These are phyloP conservation scores for Trametes hirsuta DNA, from an alignment of 1,284 basidiomycete species.

Conservation along the genomic window DNA sequence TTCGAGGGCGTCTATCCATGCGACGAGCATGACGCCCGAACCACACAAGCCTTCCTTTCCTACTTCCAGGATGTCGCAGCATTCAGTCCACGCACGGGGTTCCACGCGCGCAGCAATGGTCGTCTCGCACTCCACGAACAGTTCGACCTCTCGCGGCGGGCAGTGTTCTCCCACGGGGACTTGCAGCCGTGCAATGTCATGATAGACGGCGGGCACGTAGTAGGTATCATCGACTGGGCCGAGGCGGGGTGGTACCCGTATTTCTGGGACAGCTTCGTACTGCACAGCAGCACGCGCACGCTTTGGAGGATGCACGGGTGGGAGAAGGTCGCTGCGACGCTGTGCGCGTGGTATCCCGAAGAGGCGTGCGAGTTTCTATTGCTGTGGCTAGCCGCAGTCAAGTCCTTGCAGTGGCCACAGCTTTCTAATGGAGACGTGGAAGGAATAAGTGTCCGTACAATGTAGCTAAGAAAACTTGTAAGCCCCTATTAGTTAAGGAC, in stretches of 20 bases:
- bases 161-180: slow-evolving; percentile 12
- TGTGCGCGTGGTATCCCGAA: not conserved
- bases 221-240: slow-evolving; percentile 27
- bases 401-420: not conserved
- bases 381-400: not conserved
- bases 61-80: not conserved
- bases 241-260: slow-evolving; percentile 27
- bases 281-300: not conserved
- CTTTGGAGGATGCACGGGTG: not conserved
- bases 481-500: too few relatives aligned
- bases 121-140: not conserved
- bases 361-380: not conserved
- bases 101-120: not conserved
- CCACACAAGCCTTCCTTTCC: not conserved
- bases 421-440: not conserved
- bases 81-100: not conserved
- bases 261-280: slow-evolving; percentile 24
- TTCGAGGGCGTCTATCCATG: not conserved
- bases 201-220: slow-evolving; percentile 14
- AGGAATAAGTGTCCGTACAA: not conserved
- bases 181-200: slow-evolving; percentile 18
- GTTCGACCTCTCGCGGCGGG: not conserved
- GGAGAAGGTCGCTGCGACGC: not conserved
- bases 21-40: not conserved
- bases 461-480: too few relatives aligned